Evolutionary conservation across 2,329 filamentous ascomycete genomes (phyloP), one percentile per base, ranked within the genome.

Genomic region (Penicillium sp.): DNA sequence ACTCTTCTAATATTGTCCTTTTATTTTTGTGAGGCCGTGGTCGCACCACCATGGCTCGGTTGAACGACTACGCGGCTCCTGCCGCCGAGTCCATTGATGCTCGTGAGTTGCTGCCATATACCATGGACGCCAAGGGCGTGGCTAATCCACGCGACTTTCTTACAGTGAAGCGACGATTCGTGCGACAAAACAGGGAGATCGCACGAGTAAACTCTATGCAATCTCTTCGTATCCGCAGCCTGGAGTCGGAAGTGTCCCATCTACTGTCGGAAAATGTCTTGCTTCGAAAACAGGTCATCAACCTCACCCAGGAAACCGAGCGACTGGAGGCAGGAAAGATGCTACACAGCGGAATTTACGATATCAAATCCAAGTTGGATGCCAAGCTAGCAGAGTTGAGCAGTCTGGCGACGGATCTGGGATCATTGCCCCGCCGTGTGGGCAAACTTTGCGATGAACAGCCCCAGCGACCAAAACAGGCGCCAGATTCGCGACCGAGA

Each of bases 161-260:
- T 40, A 40, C 38, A 86, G 83, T 87, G 49, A 88, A 86, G 74
- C 77, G 85, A 56, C 76, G 84, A 60, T 87, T 87, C 66, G 77
- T 87, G 58, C 76, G 85, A 51, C 85, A 88, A 67, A 88, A 88
- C 67, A 82, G 85, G 61, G 85, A 88, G 67, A 82, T 88, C 54
- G 84, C 84, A 54, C 79, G 82, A 60, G 82, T 78, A 56, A 87
- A 88, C 65, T 87, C 85, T 6, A 80, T 79, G 51, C 85, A 88
- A 68, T 86, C 83, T 4, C 75, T 86, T 45, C 83, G 83, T 45
- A 87, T 88, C 55, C 83, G 85, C 54, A 81, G 76, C 52, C 77
- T 88, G 47, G 84, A 88, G 67, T 76, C 79, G n/a, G 84, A 88
- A 64, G 77, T 83, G 38, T 81, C 82, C 38, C 79, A 83, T 46